Percentiles rank a stretch among this genome's conserved stretches.
Evolutionary conservation across 306 rosid genomes (phyloP).

Genomic region (Acmispon strigosus): DNA sequence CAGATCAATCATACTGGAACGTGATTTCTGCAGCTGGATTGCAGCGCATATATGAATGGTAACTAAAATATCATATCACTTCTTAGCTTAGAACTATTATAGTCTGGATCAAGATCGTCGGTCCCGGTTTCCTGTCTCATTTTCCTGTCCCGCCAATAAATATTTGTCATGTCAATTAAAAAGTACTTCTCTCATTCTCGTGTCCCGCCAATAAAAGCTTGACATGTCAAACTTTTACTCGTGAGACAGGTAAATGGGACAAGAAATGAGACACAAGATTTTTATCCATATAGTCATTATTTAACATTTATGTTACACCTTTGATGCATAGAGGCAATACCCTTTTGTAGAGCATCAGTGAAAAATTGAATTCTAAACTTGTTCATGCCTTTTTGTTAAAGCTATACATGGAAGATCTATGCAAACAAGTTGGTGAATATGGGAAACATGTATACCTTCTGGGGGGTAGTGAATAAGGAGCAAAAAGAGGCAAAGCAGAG

Average conservation of each 20-base stretch:
- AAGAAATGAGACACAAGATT: no score
- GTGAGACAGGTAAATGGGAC: no score
- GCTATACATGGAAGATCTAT: constrained; percentile 95
- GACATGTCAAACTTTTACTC: no score
- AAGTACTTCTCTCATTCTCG: no score
- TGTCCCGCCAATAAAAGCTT: no score
- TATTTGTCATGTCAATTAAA: no score
- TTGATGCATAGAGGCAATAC: neutral
- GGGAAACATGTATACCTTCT: constrained; percentile 70
- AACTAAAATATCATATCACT: constrained; percentile 2
- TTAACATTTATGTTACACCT: neutral
- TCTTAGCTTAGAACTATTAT: no score
- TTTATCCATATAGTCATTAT: neutral
- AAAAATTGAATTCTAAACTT: neutral
- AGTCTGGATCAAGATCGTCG: no score
- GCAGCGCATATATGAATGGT: constrained; percentile 86
- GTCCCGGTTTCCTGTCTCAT: no score
- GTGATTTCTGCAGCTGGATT: constrained; percentile 45
- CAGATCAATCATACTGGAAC: constrained; percentile 51
- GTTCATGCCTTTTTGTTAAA: constrained; percentile 22
- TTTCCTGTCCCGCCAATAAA: no score
- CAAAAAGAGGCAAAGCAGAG: constrained; percentile 78
- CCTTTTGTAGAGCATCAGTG: neutral
- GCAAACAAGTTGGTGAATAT: constrained; percentile 76
- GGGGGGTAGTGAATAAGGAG: constrained; percentile 68